These are phyloP conservation scores for Cajanus cajan DNA, from an alignment of 306 rosid genomes.

Conservation along the genomic window DNA sequence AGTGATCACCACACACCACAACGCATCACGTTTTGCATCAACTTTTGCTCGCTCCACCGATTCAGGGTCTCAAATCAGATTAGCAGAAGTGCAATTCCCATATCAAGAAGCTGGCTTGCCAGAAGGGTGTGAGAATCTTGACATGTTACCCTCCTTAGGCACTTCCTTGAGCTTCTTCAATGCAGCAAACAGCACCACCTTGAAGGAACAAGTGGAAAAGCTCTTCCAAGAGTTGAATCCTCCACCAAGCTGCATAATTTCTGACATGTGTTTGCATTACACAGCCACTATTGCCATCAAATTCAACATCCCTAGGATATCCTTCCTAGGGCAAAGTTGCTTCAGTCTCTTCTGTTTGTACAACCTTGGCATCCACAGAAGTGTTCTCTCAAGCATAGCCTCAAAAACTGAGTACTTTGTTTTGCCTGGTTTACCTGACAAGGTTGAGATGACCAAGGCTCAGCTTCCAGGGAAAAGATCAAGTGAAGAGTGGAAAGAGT, in stretches of 20 bases:
- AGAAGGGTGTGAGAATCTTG: constrained; percentile 47
- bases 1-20: constrained; percentile 40
- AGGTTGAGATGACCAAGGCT: constrained; percentile 37
- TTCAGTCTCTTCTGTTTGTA: constrained; percentile 32
- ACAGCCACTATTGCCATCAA: constrained; percentile 25
- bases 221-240: constrained; percentile 33
- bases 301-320: constrained; percentile 46
- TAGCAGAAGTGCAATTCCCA: constrained; percentile 34
- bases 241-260: constrained; percentile 41
- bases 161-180: constrained; percentile 16
- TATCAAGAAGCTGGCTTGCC: constrained; percentile 40
- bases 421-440: constrained; percentile 42
- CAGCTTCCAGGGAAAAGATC: constrained; percentile 16
- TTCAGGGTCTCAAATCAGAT: constrained; percentile 24
- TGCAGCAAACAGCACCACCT: constrained; percentile 16
- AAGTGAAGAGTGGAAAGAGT: neutral
- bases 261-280: constrained; percentile 39
- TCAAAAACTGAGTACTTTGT: constrained; percentile 32
- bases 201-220: constrained; percentile 33
- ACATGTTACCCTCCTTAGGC: constrained; percentile 34
- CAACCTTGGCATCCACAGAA: neutral
- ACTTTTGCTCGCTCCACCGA: neutral
- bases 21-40: constrained; percentile 33
- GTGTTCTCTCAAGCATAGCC: neutral
- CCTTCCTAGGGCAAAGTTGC: constrained; percentile 42